phyloP scores from a whole-genome alignment of 768 basidiomycete species.

The Lepiota subincarnata region DNA sequence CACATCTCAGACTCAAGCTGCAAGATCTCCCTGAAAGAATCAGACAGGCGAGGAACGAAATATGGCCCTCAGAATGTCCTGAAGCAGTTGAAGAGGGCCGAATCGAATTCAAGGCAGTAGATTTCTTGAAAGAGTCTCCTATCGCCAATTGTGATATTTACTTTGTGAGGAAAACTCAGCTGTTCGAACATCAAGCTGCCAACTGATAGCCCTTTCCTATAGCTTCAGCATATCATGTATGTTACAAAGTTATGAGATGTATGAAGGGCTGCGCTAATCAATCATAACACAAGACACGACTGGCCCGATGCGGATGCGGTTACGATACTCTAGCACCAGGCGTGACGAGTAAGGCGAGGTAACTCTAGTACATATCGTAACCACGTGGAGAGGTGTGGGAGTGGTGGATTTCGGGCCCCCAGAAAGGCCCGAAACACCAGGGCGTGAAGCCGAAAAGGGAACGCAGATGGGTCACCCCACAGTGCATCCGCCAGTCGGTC shows the following conservation, averaged over 20 bases:
- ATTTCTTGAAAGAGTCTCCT: slow-evolving; percentile 35
- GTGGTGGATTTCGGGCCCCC: too few species aligned
- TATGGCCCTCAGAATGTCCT: slow-evolving; percentile 28
- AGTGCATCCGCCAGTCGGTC: too few species aligned
- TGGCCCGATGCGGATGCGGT: slow-evolving; percentile 30
- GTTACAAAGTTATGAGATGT: slow-evolving; percentile 2
- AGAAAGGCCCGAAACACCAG: too few species aligned
- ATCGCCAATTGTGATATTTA: slow-evolving; percentile 32
- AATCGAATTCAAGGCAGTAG: slow-evolving; percentile 30
- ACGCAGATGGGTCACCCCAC: too few species aligned
- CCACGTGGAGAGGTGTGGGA: too few species aligned
- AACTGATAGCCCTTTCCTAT: neutral
- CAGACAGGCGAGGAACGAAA: slow-evolving; percentile 21
- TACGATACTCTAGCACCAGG: too few species aligned
- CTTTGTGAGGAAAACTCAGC: slow-evolving; percentile 23
- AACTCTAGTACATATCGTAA: too few species aligned
- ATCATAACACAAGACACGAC: slow-evolving; percentile 24
- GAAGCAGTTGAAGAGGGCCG: slow-evolving; percentile 25
- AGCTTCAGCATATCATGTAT: slow-evolving; percentile 29
- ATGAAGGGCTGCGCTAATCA: neutral
- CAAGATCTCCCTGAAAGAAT: slow-evolving; percentile 28
- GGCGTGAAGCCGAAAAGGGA: too few species aligned
- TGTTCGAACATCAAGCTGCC: too few species aligned
- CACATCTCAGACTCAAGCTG: slow-evolving; percentile 25
- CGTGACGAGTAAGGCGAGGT: too few species aligned